Base-by-base conservation (phyloP, 2,329 filamentous ascomycete genomes). In the Myriosclerotinia duriaeana region DNA sequence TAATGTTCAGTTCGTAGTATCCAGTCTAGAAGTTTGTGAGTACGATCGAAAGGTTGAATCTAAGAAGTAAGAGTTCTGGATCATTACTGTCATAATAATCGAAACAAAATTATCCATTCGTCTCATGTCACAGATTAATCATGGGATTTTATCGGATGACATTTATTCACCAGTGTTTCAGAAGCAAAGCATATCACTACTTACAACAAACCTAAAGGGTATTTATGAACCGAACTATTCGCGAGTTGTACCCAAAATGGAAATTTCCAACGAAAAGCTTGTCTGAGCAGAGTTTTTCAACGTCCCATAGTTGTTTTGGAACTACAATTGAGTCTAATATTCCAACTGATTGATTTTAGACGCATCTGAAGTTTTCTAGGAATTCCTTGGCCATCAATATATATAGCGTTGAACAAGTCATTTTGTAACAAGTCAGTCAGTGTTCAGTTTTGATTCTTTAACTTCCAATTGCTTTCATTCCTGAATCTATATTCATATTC, bases 381-480 rank as follows among this genome's bases (percentile, higher is more conserved):
- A 44, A 44, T 22, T 52, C 30, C 53, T 65, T 65, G 63, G 63
- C 63, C 9, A 38, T 42, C 22, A 8, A 36, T 65, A 65, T 60
- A 65, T 65, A 65, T 42, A 34, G 15, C 42, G 11, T 65, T 14
- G 22, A 52, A 36, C 7, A 7, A 20, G 30, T n/a, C 42, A 46
- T 46, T 44, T 52, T 22, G 36, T 44, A 44, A 17, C 1, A 11
- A 34, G 11, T 22, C 34, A 34, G 36, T 42, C 36, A 46, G 17
- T n/a, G 12, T 42, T 36, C 17, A 46, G 5, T 50, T 50, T 38
- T 14, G 9, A 40, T 12, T 17, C 15, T 34, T 5, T 17, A 30
- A 42, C 22, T 40, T 63, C 34, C 42, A 5, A n/a, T 63, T 30
- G 17, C 30, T 53, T 53, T 40, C 60, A 63, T 30, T 64, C 26